These are phyloP conservation scores for Trypanosoma mega DNA, from an alignment of 208 protist genomes.

Conservation along the genomic window DNA sequence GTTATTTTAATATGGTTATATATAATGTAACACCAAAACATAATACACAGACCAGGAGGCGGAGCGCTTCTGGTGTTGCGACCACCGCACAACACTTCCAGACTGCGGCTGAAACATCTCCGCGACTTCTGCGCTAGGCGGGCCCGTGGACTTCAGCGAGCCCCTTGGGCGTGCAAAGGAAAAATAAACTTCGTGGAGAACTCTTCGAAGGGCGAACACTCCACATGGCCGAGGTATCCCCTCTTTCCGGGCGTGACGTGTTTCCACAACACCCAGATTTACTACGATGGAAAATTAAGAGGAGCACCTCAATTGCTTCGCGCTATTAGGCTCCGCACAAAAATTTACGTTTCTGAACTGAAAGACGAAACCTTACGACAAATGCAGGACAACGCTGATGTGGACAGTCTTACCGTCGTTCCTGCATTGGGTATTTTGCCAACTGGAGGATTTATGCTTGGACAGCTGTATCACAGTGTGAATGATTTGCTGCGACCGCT, in stretches of 20 bases:
- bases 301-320: neutral
- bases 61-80: neutral
- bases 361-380: neutral
- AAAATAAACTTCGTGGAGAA: neutral
- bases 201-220: neutral
- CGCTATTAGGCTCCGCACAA: neutral
- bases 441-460: constrained; percentile 4
- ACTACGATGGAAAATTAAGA: neutral
- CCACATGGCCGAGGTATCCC: constrained; percentile 11
- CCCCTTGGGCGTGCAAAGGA: neutral
- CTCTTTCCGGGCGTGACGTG: constrained; percentile 20
- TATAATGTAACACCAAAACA: no score
- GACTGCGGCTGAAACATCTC: constrained; percentile 2
- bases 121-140: constrained; percentile 5
- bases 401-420: constrained; percentile 4
- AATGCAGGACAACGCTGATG: neutral
- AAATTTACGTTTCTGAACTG: neutral
- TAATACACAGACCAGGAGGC: constrained; percentile 7
- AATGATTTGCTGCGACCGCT: constrained; percentile 18
- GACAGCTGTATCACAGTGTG: constrained; percentile 26
- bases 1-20: no score
- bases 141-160: constrained; percentile 4
- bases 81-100: no score
- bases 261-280: constrained; percentile 10
- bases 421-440: constrained; percentile 25